These are phyloP conservation scores for Neurospora sp. DNA, from an alignment of 495 filamentous ascomycete species.

Conservation along the genomic window DNA sequence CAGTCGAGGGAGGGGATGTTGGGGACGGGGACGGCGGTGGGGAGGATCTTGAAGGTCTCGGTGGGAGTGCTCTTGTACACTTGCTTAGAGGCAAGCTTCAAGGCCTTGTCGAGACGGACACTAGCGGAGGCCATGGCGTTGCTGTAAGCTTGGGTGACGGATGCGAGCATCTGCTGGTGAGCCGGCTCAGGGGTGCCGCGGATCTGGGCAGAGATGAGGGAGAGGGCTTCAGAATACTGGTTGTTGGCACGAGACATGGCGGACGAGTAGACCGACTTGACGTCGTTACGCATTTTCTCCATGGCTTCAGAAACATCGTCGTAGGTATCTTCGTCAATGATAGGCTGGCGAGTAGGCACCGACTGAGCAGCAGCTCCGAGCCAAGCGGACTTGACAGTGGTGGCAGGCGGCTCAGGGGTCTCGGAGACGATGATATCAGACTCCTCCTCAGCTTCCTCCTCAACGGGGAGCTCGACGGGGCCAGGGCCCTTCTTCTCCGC, in stretches of 20 bases:
- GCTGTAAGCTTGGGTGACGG: slow-evolving; percentile 59
- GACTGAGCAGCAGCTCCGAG: slow-evolving; percentile 37
- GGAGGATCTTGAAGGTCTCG: slow-evolving; percentile 25
- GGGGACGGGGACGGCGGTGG: slow-evolving; percentile 10
- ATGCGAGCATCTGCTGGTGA: slow-evolving; percentile 53
- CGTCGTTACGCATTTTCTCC: slow-evolving; percentile 47
- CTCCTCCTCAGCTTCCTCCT: slow-evolving; percentile 5
- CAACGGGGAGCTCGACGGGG: slow-evolving; percentile 36
- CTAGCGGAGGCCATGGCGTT: slow-evolving; percentile 53
- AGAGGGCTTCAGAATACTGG: slow-evolving; percentile 57
- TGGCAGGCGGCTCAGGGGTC: background rate
- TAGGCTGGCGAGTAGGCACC: slow-evolving; percentile 29
- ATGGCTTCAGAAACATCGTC: slow-evolving; percentile 52
- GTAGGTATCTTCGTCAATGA: slow-evolving; percentile 29
- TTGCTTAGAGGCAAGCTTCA: slow-evolving; percentile 35
- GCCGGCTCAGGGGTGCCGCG: slow-evolving; percentile 54
- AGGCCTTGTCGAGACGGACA: slow-evolving; percentile 41
- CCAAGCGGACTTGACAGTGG: slow-evolving; percentile 29
- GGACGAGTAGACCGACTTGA: slow-evolving; percentile 46
- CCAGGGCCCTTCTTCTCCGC: slow-evolving; percentile 42
- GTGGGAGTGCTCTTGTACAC: slow-evolving; percentile 35
- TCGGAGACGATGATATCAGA: slow-evolving; percentile 1
- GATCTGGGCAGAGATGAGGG: slow-evolving; percentile 53
- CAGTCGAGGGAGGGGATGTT: slow-evolving; percentile 27
- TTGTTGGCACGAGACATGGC: slow-evolving; percentile 51